Conservation (phyloP, 2,329 filamentous ascomycete species). For the Penicillium sp. region DNA sequence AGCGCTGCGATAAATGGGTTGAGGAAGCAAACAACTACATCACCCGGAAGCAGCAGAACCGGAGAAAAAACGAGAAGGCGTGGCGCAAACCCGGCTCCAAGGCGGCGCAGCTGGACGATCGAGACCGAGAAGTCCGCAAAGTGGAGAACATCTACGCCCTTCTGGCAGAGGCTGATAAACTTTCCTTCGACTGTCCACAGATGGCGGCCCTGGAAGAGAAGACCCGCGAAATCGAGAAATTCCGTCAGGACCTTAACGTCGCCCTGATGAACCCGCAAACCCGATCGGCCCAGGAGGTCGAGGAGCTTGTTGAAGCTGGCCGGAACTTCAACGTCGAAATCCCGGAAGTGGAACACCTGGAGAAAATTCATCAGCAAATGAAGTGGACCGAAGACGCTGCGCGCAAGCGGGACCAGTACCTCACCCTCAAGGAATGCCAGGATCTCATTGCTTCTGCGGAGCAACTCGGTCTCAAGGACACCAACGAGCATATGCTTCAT, state of each 20-base stretch:
- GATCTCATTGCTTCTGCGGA: constrained; percentile 76
- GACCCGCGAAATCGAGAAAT: constrained; percentile 78
- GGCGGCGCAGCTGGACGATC: constrained; percentile 80
- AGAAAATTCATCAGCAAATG: constrained; percentile 77
- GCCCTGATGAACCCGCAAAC: constrained; percentile 68
- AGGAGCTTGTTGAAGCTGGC: constrained; percentile 87
- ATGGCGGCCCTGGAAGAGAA: constrained; percentile 84
- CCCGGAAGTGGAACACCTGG: constrained; percentile 80
- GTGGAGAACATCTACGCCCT: constrained; percentile 86
- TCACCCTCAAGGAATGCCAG: constrained; percentile 76
- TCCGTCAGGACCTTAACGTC: constrained; percentile 73
- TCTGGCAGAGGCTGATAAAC: constrained; percentile 76
- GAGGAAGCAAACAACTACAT: constrained; percentile 96
- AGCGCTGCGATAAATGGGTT: constrained; percentile 95
- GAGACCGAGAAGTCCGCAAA: constrained; percentile 80
- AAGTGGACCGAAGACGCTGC: constrained; percentile 84
- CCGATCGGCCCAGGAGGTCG: constrained; percentile 72
- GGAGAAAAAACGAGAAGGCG: constrained; percentile 88
- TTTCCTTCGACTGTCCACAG: constrained; percentile 92
- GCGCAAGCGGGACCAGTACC: constrained; percentile 64
- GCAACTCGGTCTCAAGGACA: constrained; percentile 74
- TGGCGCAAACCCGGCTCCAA: constrained; percentile 74
- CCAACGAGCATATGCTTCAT: constrained; percentile 76
- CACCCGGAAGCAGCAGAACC: constrained; percentile 94
- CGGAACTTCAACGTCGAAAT: constrained; percentile 89